Evolutionary conservation across 2,329 filamentous ascomycete species (phyloP), one percentile per base, ranked within the genome.

Genomic region (Gnomoniopsis sp.): DNA sequence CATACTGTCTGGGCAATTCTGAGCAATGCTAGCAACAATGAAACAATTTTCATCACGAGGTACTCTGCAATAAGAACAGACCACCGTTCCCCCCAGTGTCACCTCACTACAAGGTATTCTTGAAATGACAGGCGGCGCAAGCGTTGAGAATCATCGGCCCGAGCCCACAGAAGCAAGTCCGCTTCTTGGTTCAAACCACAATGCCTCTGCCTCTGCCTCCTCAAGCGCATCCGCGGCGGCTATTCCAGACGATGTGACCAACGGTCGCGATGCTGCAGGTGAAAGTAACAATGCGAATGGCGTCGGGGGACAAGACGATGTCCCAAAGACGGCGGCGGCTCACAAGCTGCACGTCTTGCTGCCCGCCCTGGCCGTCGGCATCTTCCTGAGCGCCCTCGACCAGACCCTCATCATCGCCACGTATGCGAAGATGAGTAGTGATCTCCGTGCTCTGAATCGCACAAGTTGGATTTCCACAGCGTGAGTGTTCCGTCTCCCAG

Each of bases 391-490:
- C 21, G 88, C 89, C 3, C 80, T 88, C 53, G 90, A 93, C 68
- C 88, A 92, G 70, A 90, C 90, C 0, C 84, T 93, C 55, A 86
- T 90, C 33, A 84, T 93, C 51, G 85, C 86, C n/a, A 87, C 82
- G n/a, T 92, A 92, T 70, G 88, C 88, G 52, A 85, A 82, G 62
- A 93, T 93, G 65, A 89, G 89, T 12, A 90, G 82, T 58, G 90
- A 93, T 63, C 75, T 93, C 30, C 79, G 89, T 53, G 88, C 89
- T 1, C 77, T 93, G 54, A 90, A 88, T 68, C 84, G 83, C 64
- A 91, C 88, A 3, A 88, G 84, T 54, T 92, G 89, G 89, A 88
- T 92, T 59, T 88, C 88, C 30, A 62, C 61, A 1, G 58, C 61
- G 61, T 62, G 44, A 49, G 61, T 59, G 8, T 33, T 15, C 10